Evolutionary conservation across 192 early-diverging fungal species (phyloP).

Genomic region (Entomortierella chlamydospora): DNA sequence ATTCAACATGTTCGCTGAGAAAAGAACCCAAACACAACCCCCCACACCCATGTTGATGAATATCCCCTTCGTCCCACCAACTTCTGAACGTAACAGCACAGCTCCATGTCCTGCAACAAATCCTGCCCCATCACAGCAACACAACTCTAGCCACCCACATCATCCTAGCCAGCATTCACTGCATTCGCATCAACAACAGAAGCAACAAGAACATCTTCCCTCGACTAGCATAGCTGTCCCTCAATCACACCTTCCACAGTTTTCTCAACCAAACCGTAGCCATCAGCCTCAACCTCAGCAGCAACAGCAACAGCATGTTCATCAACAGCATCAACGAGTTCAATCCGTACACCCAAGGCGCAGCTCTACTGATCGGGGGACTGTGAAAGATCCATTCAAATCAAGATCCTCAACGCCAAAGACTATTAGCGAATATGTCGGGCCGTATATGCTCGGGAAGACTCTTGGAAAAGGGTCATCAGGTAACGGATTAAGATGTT

Average conservation of each 20-base stretch:
- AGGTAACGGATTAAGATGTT: constrained; percentile 43
- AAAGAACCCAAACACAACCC: constrained; percentile 9
- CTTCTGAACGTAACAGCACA: not conserved
- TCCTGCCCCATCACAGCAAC: constrained; percentile 7
- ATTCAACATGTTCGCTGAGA: constrained; percentile 20
- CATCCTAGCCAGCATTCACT: constrained; percentile 12
- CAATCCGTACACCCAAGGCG: constrained; percentile 12
- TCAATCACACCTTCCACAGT: constrained; percentile 2
- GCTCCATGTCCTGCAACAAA: not conserved
- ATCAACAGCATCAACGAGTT: constrained; percentile 18
- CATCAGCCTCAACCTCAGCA: constrained; percentile 1
- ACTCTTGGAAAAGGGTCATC: constrained; percentile 65
- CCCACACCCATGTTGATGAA: constrained; percentile 6
- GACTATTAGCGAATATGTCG: constrained; percentile 47
- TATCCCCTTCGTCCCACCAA: constrained; percentile 13
- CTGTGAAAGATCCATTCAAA: constrained; percentile 19
- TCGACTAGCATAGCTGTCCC: not conserved
- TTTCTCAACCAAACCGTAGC: not conserved
- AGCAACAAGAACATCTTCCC: constrained; percentile 5
- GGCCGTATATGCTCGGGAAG: constrained; percentile 60
- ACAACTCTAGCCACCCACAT: constrained; percentile 10
- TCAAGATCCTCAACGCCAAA: constrained; percentile 14
- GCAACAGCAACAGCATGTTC: constrained; percentile 13
- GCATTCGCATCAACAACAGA: constrained; percentile 9
- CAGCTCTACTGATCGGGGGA: constrained; percentile 16